Base-by-base conservation (phyloP, 768 basidiomycete species). In the Lentinula sp. region DNA sequence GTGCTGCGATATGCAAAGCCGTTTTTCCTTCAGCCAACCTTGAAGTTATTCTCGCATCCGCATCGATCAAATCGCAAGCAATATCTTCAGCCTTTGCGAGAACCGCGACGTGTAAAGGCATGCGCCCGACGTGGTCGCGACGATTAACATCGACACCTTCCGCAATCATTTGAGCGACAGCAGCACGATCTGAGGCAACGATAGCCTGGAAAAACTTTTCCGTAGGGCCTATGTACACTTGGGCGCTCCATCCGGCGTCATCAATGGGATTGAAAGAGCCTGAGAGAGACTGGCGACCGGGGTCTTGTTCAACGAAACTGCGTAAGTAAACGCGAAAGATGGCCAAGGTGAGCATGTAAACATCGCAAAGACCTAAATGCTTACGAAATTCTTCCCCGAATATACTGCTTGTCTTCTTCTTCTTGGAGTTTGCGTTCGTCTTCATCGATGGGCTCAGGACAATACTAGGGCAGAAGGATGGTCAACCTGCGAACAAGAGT, bases 201-300 rank as follows among this genome's bases (percentile, higher is more conserved):
- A 88, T 83, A n/a, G 82, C 82, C 9, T 71, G 66, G 71, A 87
- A 86, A 60, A 88, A 79, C 61, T 78, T 76, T 60, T 82, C 80
- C 0, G 78, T 76, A 13, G 75, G 76, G 10, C 80, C 82, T 62
- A 85, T 76, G 68, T 86, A 88, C 8, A 81, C 84, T 63, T 84
- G 81, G 37, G 76, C 82, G 60, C 78, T 78, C 86, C 85, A 88
- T 74, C 86, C 84, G 10, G 83, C 84, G 11, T 79, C 81, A 62
- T 88, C 84, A 66, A 86, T 86, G 0, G 85, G 85, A 57, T 84
- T 81, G 75, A 87, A 87, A 65, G 81, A 83, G 1, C 85, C 85
- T 0, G 84, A 80, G 43, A 86, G 79, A 42, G 71, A 80, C 67
- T 87, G 85, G 9, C 84, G 81, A 0, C 84, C 84, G 2, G 84